phyloP scores from a whole-genome alignment of 2,329 filamentous ascomycete genomes.

The Chrysosporium keratinophilum region DNA sequence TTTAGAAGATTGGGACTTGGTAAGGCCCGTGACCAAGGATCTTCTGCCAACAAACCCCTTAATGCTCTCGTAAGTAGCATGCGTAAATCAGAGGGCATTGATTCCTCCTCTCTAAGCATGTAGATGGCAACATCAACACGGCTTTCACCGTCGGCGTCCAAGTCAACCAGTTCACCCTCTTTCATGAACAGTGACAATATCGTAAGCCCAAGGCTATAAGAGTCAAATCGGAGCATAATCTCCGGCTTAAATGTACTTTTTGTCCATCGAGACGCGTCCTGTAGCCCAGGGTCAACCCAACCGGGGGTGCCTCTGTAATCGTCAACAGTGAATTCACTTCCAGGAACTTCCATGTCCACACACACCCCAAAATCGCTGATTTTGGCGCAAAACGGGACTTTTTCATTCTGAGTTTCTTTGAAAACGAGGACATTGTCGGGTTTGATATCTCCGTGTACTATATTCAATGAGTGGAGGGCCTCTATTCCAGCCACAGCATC shows the following conservation, averaged over 20 bases:
- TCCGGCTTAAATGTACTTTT: constrained; percentile 18
- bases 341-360: constrained; percentile 21
- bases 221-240: constrained; percentile 23
- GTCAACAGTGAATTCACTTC: constrained; percentile 16
- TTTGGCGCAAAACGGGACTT: constrained; percentile 22
- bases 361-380: constrained; percentile 26
- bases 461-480: constrained; percentile 21
- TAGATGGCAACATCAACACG: constrained; percentile 14
- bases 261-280: constrained; percentile 10
- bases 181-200: constrained; percentile 21
- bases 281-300: constrained; percentile 21
- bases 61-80: constrained; percentile 18
- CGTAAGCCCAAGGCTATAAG: constrained; percentile 22
- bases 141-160: constrained; percentile 11
- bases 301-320: constrained; percentile 22
- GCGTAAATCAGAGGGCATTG: constrained; percentile 18
- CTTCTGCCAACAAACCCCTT: constrained; percentile 18
- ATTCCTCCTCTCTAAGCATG: constrained; percentile 15
- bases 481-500: constrained; percentile 21
- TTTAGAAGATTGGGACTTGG: constrained; percentile 19
- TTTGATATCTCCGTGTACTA: constrained; percentile 25
- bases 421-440: constrained; percentile 26
- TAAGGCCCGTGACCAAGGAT: constrained; percentile 19
- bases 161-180: constrained; percentile 13
- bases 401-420: constrained; percentile 14